A percentile compares a stretch with the other conserved stretches of the same genome.
Evolutionary conservation across 2,329 filamentous ascomycete species (phyloP).

Genomic region (Hypoxylon sp.): DNA sequence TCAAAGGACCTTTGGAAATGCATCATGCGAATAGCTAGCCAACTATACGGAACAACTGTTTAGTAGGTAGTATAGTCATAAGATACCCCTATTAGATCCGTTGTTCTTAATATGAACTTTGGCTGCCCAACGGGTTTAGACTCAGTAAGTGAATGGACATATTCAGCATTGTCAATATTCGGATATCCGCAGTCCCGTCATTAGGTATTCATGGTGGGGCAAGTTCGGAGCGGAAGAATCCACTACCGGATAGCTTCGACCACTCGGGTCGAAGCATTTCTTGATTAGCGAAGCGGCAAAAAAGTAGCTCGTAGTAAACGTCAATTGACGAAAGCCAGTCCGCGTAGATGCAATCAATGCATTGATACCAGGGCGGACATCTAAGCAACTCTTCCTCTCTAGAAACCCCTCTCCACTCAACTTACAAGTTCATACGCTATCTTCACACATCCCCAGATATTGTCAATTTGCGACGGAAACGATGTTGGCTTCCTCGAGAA

Average conservation of each 20-base stretch:
- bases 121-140: no score
- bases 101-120: background rate
- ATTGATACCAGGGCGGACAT: constrained; percentile 28
- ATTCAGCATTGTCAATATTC: background rate
- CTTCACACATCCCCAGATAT: background rate
- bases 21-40: constrained; percentile 2
- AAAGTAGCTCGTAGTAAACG: constrained; percentile 40
- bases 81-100: constrained; percentile 1
- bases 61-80: background rate
- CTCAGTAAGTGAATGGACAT: background rate
- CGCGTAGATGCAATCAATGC: constrained; percentile 34
- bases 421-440: constrained; percentile 11
- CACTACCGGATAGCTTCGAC: constrained; percentile 2
- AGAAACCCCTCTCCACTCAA: constrained; percentile 38
- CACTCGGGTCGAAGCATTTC: constrained; percentile 42
- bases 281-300: constrained; percentile 47
- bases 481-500: constrained; percentile 61
- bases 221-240: constrained; percentile 25
- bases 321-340: constrained; percentile 33
- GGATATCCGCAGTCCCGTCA: background rate
- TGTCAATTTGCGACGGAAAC: constrained; percentile 30
- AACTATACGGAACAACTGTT: background rate
- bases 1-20: background rate
- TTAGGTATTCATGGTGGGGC: constrained; percentile 20
- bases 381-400: background rate